Base-by-base conservation (phyloP, 306 rosid species). In the Pyrus bretschneideri region DNA sequence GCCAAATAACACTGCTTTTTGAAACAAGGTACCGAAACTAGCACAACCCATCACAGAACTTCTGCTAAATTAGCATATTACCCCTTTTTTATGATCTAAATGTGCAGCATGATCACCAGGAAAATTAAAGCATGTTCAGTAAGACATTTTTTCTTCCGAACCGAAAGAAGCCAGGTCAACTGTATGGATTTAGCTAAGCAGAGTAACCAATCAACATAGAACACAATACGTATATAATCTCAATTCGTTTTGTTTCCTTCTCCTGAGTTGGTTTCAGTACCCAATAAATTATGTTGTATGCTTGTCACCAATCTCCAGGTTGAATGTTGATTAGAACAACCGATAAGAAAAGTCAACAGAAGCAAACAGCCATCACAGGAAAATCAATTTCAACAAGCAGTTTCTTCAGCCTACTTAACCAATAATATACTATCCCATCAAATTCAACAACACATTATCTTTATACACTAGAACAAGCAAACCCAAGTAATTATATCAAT, bases 261-360 rank as follows among this genome's bases (percentile, higher is more conserved):
- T 15, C 13, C 30, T 46, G 22, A 58, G 30, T 63, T 75, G 38
- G 4, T 68, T 76, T 49, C 23, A 72, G 38, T 6, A 77, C 72
- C 62, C 72, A 42, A 58, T 9, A 46, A 30, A 46, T 40, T 72
- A 62, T 19, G 17, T 17, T 6, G 66, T 13, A 15, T 11, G 22
- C 22, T 59, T 25, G 6, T 40, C 64, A 1, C 52, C 76, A 40
- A 17, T 25, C 21, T 23, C 62, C 69, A 42, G 13, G 52, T 72
- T 22, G 55, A 54, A n/a, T 70, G 67, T 69, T 54, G 80, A 69
- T 49, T 46, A 49, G 9, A 44, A 63, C 6, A 15, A 23, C 31
- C 42, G 30, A 57, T 44, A 45, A 15, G 12, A 82, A 73, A 64
- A 75, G 84, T 81, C 84, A 81, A 81, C 52, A 68, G 19, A 23